Base-by-base conservation (phyloP, 2,329 filamentous ascomycete genomes). In the Corniculantispora saksenae region DNA sequence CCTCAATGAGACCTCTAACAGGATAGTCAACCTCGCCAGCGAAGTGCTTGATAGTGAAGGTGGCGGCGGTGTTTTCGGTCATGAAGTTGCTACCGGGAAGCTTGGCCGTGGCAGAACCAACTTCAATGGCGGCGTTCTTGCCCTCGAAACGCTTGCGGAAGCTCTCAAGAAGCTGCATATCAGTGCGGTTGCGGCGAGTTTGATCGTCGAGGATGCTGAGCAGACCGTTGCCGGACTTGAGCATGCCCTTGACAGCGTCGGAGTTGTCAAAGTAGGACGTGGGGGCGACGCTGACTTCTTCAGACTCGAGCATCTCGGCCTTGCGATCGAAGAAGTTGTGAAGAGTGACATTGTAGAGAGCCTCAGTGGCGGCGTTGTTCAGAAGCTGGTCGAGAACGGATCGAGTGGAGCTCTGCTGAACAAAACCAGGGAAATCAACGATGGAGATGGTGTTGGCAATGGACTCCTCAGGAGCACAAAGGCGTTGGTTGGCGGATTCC, bases 201-300 rank as follows among this genome's bases (percentile, higher is more conserved):
- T 99, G 95, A 73, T 99, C 95, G 73, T 99, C 95, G 0, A 99
- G 82, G 68, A 99, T 99, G 77, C 93, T 94, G 23, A 99, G 83
- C 47, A 99, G 82, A 53, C 95, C 95, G 72, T 98, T 98, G 29
- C 94, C 93, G 64, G 92, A 85, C 80, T 98, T 99, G 63, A 99
- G 82, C 38, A 99, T 84, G 15, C 93, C 94, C 72, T 91, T 93
- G 67, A 97, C 93, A 12, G 94, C 93, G 76, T 98, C 95, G 0
- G 92, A 93, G 77, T 98, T 99, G 78, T 99, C 95, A 71, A 97
- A 99, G 78, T 98, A 99, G 80, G 93, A 97, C 0, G 94, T 97
- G 0, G 94, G 90, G 2, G 94, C 86, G 3, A 99, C 92, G 38
- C 84, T 88, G 43, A 99, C 92, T 75, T 99, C 95, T 76, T 99